Evolutionary conservation across 2,329 filamentous ascomycete genomes (phyloP).

Genomic region (Fusarium sp.): DNA sequence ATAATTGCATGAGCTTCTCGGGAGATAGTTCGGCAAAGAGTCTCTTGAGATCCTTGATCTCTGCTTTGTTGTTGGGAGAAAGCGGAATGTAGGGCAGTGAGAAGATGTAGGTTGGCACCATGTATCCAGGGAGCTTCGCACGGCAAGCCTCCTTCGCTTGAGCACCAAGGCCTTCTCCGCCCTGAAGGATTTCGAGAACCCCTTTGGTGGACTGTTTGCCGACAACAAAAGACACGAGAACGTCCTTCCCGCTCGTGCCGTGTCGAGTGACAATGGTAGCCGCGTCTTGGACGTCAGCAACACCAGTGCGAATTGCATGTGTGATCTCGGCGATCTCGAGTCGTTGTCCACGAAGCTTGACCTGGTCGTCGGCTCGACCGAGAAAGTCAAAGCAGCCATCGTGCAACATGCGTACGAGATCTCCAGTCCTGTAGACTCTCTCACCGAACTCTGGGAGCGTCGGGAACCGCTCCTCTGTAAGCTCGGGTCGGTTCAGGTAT

Average conservation of each 20-base stretch:
- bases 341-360: constrained; percentile 90
- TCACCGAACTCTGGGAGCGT: constrained; percentile 67
- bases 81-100: constrained; percentile 79
- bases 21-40: constrained; percentile 73
- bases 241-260: constrained; percentile 78
- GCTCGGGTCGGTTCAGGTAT: constrained; percentile 83
- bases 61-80: constrained; percentile 90
- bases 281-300: constrained; percentile 72
- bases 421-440: constrained; percentile 86
- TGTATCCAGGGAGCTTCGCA: constrained; percentile 80
- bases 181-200: constrained; percentile 41
- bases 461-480: constrained; percentile 83
- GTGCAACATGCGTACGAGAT: constrained; percentile 83
- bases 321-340: constrained; percentile 95
- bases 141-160: constrained; percentile 73
- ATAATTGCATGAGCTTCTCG: constrained; percentile 71
- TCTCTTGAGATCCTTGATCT: constrained; percentile 74
- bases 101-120: constrained; percentile 90
- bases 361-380: constrained; percentile 89
- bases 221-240: constrained; percentile 81
- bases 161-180: constrained; percentile 54
- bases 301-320: constrained; percentile 76
- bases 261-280: constrained; percentile 81
- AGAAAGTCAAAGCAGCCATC: constrained; percentile 89
- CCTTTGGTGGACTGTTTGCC: constrained; percentile 11